Evolutionary conservation across 139 green algal genomes (phyloP), one percentile per base, ranked within the genome.

Genomic region (Chlorella sp.): DNA sequence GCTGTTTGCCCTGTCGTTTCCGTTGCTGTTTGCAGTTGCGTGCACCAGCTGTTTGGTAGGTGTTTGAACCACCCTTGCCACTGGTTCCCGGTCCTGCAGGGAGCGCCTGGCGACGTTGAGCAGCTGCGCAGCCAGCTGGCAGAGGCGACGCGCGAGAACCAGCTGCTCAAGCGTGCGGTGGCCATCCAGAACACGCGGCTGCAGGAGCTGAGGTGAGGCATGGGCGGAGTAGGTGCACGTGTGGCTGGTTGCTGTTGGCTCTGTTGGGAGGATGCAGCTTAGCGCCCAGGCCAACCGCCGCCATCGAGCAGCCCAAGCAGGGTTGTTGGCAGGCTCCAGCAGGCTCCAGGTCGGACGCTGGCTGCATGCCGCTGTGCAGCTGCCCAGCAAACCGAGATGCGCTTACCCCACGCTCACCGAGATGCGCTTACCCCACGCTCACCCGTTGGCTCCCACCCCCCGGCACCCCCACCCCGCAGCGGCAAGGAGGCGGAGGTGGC

Each of bases 161-260:
- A 74, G 9, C 93, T 98, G 62, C 85, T 98, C 15, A 98, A 98
- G 88, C 91, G 94, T 16, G 95, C 95, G 16, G 94, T 97, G 30
- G 89, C 92, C 81, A 96, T 98, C 12, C 95, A 98, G 87, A 93
- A 95, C 39, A 38, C 79, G 17, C 90, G 91, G 41, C 79, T 97
- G 74, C 92, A 95, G 84, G 90, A 89, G 56, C 34, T 85, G 36
- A 72, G 56, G 56, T 80, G 76, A 23, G 76, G n/a, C n/a, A n/a
- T n/a, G n/a, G n/a, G n/a, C n/a, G n/a, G n/a, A n/a, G n/a, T n/a
- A n/a, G n/a, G n/a, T n/a, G n/a, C n/a, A n/a, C n/a, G n/a, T n/a
- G n/a, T n/a, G n/a, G n/a, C n/a, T n/a, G n/a, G n/a, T n/a, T n/a
- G n/a, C n/a, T n/a, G n/a, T n/a, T n/a, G n/a, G n/a, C n/a, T n/a